phyloP scores from a whole-genome alignment of 1,284 basidiomycete genomes.

The Volvariella surrecta region DNA sequence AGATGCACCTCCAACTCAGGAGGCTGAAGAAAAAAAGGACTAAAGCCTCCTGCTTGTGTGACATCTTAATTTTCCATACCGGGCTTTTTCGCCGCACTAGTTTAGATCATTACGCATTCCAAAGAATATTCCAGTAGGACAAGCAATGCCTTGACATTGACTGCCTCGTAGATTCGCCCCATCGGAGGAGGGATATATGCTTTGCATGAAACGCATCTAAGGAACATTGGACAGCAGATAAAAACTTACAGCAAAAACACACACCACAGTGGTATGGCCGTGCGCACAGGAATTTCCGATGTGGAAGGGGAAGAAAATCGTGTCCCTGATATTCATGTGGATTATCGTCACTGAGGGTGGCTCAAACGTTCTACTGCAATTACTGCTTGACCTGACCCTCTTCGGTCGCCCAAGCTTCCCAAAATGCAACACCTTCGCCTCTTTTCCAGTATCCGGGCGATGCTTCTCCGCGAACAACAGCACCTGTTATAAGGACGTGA shows the following conservation, averaged over 20 bases:
- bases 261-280: no score
- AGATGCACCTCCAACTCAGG: constrained; percentile 13
- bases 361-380: no score
- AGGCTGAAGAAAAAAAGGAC: constrained; percentile 18
- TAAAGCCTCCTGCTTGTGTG: constrained; percentile 6
- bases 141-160: no score
- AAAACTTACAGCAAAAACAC: no score
- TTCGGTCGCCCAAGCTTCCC: constrained; percentile 40
- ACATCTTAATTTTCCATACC: constrained; percentile 7
- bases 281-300: no score
- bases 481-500: constrained; percentile 37
- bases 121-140: constrained; percentile 5
- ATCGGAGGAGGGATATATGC: no score
- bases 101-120: constrained; percentile 11
- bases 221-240: no score
- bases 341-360: no score
- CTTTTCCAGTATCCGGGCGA: constrained; percentile 35
- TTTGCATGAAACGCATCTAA: no score
- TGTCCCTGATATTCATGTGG: no score
- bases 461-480: constrained; percentile 30
- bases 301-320: no score
- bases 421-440: constrained; percentile 33
- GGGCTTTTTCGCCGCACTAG: constrained; percentile 11
- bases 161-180: no score
- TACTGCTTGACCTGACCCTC: constrained; percentile 19